Base-by-base conservation (phyloP, 208 protist genomes). In the Leishmania braziliensis region DNA sequence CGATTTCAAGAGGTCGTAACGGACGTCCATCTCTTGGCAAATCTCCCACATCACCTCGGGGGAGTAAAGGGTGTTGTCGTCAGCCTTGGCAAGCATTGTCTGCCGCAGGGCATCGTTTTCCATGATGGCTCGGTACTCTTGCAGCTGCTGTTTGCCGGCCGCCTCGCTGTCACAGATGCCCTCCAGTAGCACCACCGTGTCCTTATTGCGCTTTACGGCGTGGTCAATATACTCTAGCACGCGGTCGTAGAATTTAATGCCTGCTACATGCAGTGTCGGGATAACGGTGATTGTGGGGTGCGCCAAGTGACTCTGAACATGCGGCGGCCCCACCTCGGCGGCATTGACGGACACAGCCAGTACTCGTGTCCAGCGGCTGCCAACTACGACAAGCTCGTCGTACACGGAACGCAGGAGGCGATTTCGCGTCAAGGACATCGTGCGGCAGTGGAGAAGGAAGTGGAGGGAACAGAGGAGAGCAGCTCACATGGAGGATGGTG, bases 151-250 rank as follows among this genome's bases (percentile, higher is more conserved):
- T 66, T 80, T 75, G 86, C 92, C 91, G 50, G 88, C 91, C 71
- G 90, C 93, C 46, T 90, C 75, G 74, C 84, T 93, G 75, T 97
- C 95, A 79, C 95, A 97, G 79, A 97, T 92, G 73, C 95, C 95
- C 73, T 97, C 93, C n/a, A 97, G 91, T 18, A 97, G 87, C 74
- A 97, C 92, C 36, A 95, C 85, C 8, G 90, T 89, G 80, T 94
- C 90, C 48, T 80, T 75, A 73, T 91, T 88, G 79, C 87, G 80
- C 39, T 86, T 77, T 48, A 94, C 88, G n/a, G 95, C 90, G 54
- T 91, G 75, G 71, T 91, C 82, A 85, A 97, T 92, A 86, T 97
- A 97, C 81, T 96, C 89, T 5, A 97, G 87, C 51, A 96, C 92
- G 23, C 85, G 85, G 73, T 97, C 95, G 78, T 97, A 97, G 74